These are phyloP conservation scores for Quercus glauca DNA, from an alignment of 306 rosid genomes.

Conservation along the genomic window DNA sequence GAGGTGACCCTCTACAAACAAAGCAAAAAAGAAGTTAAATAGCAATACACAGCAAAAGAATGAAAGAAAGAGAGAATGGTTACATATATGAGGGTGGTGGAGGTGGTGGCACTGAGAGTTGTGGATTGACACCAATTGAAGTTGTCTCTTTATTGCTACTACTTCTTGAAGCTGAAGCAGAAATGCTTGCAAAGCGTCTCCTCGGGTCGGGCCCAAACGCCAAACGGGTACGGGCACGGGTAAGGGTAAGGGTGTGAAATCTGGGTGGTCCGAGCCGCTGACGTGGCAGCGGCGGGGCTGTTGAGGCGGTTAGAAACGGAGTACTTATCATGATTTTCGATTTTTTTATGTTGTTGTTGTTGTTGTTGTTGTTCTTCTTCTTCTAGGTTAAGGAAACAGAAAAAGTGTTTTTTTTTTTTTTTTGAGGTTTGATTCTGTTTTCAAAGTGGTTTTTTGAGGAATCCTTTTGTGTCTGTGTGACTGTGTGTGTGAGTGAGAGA, in stretches of 20 bases:
- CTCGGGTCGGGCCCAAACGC: background rate
- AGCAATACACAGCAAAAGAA: background rate
- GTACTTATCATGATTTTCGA: background rate
- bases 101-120: conserved; percentile 57
- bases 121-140: conserved; percentile 79
- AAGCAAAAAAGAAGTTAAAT: conserved; percentile 16
- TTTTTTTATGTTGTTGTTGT: background rate
- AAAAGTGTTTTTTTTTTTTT: too few relatives aligned
- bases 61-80: conserved; percentile 17
- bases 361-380: too few relatives aligned
- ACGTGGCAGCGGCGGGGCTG: background rate
- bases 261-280: background rate
- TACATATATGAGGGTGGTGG: conserved; percentile 67
- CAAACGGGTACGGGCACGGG: background rate
- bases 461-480: too few relatives aligned
- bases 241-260: background rate
- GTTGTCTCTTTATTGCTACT: conserved; percentile 48
- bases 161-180: conserved; percentile 42
- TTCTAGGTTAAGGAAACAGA: too few relatives aligned
- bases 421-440: too few relatives aligned
- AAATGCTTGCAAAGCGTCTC: conserved; percentile 64
- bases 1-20: conserved; percentile 80
- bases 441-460: too few relatives aligned
- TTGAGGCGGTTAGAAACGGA: background rate
- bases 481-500: too few relatives aligned